These are phyloP conservation scores for Alloteropsis semialata DNA, from an alignment of 176 grass and related monocot species.

Conservation along the genomic window DNA sequence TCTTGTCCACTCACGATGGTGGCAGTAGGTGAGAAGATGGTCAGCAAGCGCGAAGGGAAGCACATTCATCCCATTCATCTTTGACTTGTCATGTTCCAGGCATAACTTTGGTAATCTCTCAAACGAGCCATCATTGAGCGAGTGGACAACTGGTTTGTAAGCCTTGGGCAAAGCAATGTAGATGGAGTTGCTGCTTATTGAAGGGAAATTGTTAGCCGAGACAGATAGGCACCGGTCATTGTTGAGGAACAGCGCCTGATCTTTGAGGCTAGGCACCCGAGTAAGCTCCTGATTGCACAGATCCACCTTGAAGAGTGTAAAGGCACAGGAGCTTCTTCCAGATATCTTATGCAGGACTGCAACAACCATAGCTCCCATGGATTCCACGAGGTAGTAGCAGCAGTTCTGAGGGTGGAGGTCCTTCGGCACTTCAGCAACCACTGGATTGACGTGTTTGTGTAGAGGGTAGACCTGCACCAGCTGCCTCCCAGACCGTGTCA, in stretches of 20 bases:
- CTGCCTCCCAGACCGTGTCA: neutral
- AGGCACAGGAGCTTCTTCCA: fast-evolving
- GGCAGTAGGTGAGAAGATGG: conserved; percentile 28
- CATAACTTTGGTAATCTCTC: neutral
- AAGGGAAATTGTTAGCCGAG: neutral
- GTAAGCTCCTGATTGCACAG: no score
- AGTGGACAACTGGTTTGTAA: neutral
- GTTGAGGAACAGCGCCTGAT: conserved; percentile 23
- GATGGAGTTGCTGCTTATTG: neutral
- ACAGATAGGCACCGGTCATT: conserved; percentile 3
- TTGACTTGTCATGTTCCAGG: no score
- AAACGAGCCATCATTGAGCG: neutral
- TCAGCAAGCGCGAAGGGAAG: conserved; percentile 21
- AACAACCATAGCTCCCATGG: neutral
- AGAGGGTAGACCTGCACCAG: neutral
- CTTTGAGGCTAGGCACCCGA: neutral
- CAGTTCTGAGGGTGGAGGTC: neutral
- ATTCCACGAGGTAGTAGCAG: conserved; percentile 16
- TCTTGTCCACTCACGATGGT: conserved; percentile 20
- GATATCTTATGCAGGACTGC: neutral
- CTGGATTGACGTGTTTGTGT: neutral
- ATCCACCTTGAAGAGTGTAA: neutral
- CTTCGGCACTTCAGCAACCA: neutral
- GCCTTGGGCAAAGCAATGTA: neutral
- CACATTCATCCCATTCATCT: neutral